A percentile compares a stretch with the other conserved stretches of the same genome.
Evolutionary conservation across 2,329 filamentous ascomycete genomes (phyloP).

Genomic region (Talaromyces atroroseus): DNA sequence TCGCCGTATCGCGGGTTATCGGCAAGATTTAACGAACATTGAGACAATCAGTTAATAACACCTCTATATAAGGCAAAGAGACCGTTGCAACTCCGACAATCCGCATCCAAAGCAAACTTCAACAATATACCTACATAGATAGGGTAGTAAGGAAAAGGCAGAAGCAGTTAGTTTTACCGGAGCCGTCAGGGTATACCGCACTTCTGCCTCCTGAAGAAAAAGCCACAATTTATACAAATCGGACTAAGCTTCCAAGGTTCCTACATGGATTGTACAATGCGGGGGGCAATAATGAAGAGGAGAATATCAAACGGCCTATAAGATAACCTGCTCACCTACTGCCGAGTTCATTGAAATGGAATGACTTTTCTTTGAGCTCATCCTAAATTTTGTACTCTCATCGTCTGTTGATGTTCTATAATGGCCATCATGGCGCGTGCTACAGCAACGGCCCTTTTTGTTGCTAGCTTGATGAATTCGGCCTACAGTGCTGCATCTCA

Average conservation of each 20-base stretch:
- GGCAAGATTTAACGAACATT: background rate
- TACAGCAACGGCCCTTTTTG: conserved; percentile 8
- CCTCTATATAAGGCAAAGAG: background rate
- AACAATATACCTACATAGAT: no score
- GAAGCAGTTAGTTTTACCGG: no score
- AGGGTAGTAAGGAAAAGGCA: background rate
- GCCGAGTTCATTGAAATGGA: background rate
- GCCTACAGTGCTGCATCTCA: conserved; percentile 19
- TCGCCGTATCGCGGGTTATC: background rate
- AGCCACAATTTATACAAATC: background rate
- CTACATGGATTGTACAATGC: no score
- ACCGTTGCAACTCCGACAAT: background rate
- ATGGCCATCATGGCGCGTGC: background rate
- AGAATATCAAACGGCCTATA: background rate
- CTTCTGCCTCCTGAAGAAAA: no score
- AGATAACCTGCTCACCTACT: background rate
- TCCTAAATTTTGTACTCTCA: background rate
- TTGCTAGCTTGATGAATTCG: conserved; percentile 5
- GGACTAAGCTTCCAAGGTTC: background rate
- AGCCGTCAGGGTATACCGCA: no score
- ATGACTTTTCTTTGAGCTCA: background rate
- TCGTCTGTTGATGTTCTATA: background rate
- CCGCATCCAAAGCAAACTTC: background rate
- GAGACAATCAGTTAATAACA: background rate
- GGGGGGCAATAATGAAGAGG: background rate